A percentile compares a stretch with the other conserved stretches of the same genome.
These are phyloP conservation scores for Saururus chinensis DNA, from an alignment of 164 flowering plant genomes.

Conservation along the genomic window DNA sequence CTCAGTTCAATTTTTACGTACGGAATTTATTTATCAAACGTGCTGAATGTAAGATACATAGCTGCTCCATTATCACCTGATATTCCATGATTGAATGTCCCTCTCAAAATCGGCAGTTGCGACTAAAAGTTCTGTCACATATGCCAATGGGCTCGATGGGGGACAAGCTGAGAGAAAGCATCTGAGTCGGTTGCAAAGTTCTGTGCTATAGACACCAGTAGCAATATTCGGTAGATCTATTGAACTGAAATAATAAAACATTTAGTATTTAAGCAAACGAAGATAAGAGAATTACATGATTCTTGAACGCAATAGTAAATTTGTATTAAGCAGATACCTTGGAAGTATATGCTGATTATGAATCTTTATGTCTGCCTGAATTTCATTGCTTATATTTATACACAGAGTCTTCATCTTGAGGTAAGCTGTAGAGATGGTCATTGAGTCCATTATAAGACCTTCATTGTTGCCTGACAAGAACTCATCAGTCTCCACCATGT, in stretches of 20 bases:
- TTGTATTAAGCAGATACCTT: conserved; percentile 32
- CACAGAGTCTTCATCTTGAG: conserved; percentile 80
- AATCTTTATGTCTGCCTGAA: conserved; percentile 74
- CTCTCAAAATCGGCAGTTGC: conserved; percentile 80
- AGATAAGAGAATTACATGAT: neutral
- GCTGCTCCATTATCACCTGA: conserved; percentile 39
- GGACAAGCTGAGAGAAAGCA: conserved; percentile 71
- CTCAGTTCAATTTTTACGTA: neutral
- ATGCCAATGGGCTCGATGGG: conserved; percentile 67
- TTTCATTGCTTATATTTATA: conserved; percentile 55
- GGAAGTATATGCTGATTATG: conserved; percentile 83
- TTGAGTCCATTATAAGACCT: conserved; percentile 47
- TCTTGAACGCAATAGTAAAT: neutral
- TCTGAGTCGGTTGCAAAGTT: conserved; percentile 59
- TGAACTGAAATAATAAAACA: conserved; percentile 40
- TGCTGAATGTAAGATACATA: neutral
- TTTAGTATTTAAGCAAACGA: neutral
- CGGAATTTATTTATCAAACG: neutral
- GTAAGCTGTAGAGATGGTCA: conserved; percentile 66
- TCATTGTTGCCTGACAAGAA: conserved; percentile 65
- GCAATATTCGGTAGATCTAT: conserved; percentile 79
- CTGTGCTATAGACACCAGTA: conserved; percentile 75
- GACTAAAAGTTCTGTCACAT: conserved; percentile 72
- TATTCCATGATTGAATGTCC: conserved; percentile 63
- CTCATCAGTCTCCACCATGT: conserved; percentile 86